phyloP scores from a whole-genome alignment of 1,284 basidiomycete species.

The Anthracocystis panici-leucophaei region DNA sequence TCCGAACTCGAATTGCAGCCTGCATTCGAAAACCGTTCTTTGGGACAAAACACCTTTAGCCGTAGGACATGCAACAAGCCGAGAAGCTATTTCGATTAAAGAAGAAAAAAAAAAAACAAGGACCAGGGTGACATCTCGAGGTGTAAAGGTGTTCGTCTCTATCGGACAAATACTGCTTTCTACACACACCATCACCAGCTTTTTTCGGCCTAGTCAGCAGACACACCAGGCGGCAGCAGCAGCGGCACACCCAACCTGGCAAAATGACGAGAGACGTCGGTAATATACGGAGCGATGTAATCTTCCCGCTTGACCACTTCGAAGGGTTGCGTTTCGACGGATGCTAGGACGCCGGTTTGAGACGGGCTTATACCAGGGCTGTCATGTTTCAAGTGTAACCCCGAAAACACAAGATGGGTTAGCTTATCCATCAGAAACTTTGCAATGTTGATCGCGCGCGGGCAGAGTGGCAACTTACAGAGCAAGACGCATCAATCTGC shows the following conservation, averaged over 20 bases:
- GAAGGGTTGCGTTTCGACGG: slow-evolving; percentile 37
- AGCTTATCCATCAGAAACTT: neutral
- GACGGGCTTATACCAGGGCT: slow-evolving; percentile 15
- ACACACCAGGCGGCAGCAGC: slow-evolving; percentile 45
- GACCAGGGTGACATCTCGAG: too few species aligned
- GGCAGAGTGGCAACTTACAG: slow-evolving; percentile 28
- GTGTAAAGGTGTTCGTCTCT: too few species aligned
- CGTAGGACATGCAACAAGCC: too few species aligned
- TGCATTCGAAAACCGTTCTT: too few species aligned
- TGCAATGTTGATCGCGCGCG: neutral
- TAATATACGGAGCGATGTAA: slow-evolving; percentile 51
- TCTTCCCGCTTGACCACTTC: slow-evolving; percentile 36
- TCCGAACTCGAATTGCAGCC: too few species aligned
- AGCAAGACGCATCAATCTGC: slow-evolving; percentile 46
- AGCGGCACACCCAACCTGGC: slow-evolving; percentile 52
- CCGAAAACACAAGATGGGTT: neutral
- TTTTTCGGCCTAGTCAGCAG: slow-evolving; percentile 50
- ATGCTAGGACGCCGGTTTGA: slow-evolving; percentile 20
- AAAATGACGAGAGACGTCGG: slow-evolving; percentile 56
- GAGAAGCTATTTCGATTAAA: too few species aligned
- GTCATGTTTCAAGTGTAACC: neutral
- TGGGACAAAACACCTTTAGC: too few species aligned
- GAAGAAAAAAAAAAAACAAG: too few species aligned
- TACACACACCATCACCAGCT: too few species aligned
- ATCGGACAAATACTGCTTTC: too few species aligned